These are phyloP conservation scores for Pilobolus umbonatus DNA, from an alignment of 192 early-diverging fungal species.

Conservation along the genomic window DNA sequence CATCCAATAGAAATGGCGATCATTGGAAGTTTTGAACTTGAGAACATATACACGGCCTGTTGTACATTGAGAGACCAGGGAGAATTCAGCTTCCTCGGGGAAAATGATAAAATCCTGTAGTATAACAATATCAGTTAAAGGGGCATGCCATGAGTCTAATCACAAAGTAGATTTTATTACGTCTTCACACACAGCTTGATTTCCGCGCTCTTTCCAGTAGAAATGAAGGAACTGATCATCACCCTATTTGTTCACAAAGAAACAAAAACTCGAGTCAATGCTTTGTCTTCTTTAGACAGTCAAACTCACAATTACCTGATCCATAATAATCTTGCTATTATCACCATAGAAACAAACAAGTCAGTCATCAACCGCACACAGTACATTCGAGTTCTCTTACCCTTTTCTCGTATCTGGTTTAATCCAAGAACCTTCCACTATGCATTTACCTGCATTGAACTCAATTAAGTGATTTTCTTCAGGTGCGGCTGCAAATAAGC, in stretches of 20 bases:
- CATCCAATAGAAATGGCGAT: slow-evolving; percentile 83
- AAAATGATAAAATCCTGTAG: slow-evolving; percentile 66
- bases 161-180: not conserved
- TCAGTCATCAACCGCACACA: not conserved
- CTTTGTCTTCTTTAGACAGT: no score
- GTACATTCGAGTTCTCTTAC: no score
- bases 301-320: slow-evolving; percentile 46
- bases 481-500: slow-evolving; percentile 28
- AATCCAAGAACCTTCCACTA: slow-evolving; percentile 60
- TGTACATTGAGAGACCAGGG: slow-evolving; percentile 42
- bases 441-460: slow-evolving; percentile 71
- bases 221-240: slow-evolving; percentile 77
- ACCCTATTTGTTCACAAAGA: slow-evolving; percentile 26
- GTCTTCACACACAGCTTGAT: slow-evolving; percentile 45
- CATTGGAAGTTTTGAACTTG: slow-evolving; percentile 74
- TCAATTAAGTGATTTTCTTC: slow-evolving; percentile 36
- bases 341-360: not conserved
- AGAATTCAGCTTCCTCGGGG: slow-evolving; percentile 69
- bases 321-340: slow-evolving; percentile 54
- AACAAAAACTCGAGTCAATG: not conserved
- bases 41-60: slow-evolving; percentile 77
- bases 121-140: not conserved
- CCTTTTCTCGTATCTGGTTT: slow-evolving; percentile 53
- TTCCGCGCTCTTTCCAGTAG: slow-evolving; percentile 72
- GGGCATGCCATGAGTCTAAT: not conserved